Evolutionary conservation across 495 filamentous ascomycete genomes (phyloP), one percentile per base, ranked within the genome.

Genomic region (Penicillium verhagenii): DNA sequence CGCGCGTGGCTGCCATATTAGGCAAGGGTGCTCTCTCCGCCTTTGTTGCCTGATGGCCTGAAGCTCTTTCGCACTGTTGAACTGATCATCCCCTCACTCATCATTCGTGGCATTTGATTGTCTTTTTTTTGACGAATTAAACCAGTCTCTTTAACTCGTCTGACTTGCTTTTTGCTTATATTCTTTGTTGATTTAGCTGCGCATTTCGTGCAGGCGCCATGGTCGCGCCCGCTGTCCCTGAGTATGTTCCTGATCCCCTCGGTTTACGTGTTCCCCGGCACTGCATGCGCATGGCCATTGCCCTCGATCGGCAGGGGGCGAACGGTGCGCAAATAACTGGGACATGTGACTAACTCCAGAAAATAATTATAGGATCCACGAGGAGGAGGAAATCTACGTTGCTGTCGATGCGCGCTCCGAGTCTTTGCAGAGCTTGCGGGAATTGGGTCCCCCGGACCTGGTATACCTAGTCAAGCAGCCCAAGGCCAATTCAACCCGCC

Each of bases 391-490:
- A 39, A 78, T 94, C 33, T 89, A 89, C 64, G 87, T 95, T 58
- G 90, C 91, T 35, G 86, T 96, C 65, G 90, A 93, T 70, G 83
- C 91, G 62, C 88, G 94, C 63, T 91, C 92, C 63, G 94, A 97
- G 59, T 84, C 88, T 8, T 80, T 98, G 18, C 81, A 86, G 64
- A 80, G 84, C 26, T 78, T 97, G 53, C 86, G 94, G 59, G 94
- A 98, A 79, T 81, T 97, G 52, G 94, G 94, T 25, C 95, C 94
- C 7, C 94, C 94, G 25, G 94, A 98, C 66, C 80, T 98, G 23
- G 94, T 97, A 18, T 94, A 97, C 74, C 79, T 98, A 47, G 83
- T 95, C 57, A 97, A 97, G 70, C 91, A 95, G 57, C 86, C 89
- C 38, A 77, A 79, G 63, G 76, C 77, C 65, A 79, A 73, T 52